Conservation (phyloP, 2,329 filamentous ascomycete genomes). For the Neopestalotiopsis sp. region DNA sequence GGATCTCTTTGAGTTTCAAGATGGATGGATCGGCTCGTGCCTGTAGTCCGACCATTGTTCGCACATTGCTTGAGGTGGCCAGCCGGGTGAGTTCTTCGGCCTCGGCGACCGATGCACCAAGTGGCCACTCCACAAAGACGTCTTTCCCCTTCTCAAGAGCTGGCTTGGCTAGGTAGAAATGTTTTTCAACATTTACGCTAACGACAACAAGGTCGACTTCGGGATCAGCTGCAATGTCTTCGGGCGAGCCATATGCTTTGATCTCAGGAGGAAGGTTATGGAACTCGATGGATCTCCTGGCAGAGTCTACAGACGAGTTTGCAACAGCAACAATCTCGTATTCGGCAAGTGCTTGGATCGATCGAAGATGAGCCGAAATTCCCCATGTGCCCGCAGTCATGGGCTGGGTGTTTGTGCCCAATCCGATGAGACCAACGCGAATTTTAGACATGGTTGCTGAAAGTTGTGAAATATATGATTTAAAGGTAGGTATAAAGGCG, state of each 20-base stretch:
- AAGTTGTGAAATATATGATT: background rate
- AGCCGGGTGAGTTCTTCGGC: slow-evolving; percentile 48
- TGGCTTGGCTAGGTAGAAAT: slow-evolving; percentile 47
- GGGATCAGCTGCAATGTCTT: slow-evolving; percentile 49
- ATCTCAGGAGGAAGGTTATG: slow-evolving; percentile 40
- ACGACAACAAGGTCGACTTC: slow-evolving; percentile 54
- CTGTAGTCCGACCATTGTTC: slow-evolving; percentile 54
- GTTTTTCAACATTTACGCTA: slow-evolving; percentile 47
- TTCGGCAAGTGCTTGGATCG: slow-evolving; percentile 36
- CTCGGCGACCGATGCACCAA: slow-evolving; percentile 45
- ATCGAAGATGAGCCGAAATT: slow-evolving; percentile 42
- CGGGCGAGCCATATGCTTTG: slow-evolving; percentile 47
- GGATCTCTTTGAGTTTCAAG: slow-evolving; percentile 46
- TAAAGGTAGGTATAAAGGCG: too few species aligned
- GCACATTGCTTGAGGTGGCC: slow-evolving; percentile 44
- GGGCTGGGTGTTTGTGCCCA: slow-evolving; percentile 19
- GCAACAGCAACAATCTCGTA: slow-evolving; percentile 56
- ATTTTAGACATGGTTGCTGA: slow-evolving; percentile 31
- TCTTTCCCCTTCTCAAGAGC: slow-evolving; percentile 51
- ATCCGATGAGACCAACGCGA: slow-evolving; percentile 33
- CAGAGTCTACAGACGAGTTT: slow-evolving; percentile 51
- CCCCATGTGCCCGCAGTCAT: slow-evolving; percentile 38
- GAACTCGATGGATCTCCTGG: slow-evolving; percentile 44
- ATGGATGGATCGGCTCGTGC: slow-evolving; percentile 45
- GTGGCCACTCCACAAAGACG: slow-evolving; percentile 57